A percentile compares a stretch with the other conserved stretches of the same genome.
These are phyloP conservation scores for Solanum pinnatisectum DNA, from an alignment of 257 asterid genomes.

Conservation along the genomic window DNA sequence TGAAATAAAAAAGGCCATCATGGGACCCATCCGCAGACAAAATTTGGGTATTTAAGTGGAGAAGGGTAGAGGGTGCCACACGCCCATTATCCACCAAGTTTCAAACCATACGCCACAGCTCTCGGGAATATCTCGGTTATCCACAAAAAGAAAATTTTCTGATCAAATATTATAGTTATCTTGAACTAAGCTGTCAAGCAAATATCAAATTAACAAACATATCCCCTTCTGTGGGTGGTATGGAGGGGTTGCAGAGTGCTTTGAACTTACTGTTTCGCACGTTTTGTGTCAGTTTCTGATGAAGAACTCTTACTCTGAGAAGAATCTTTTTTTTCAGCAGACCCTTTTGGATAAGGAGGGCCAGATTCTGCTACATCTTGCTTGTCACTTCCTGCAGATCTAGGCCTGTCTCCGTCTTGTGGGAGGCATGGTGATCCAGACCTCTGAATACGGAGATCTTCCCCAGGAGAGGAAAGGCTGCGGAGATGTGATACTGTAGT, in stretches of 20 bases:
- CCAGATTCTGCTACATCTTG: slow-evolving; percentile 42
- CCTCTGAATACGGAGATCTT: slow-evolving; percentile 24
- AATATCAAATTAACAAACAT: neutral
- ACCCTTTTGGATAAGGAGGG: slow-evolving; percentile 40
- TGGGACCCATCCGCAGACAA: neutral
- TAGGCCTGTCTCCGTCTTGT: slow-evolving; percentile 48
- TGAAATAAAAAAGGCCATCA: neutral
- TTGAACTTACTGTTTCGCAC: slow-evolving; percentile 83
- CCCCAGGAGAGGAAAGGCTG: slow-evolving; percentile 47
- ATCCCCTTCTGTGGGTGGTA: neutral
- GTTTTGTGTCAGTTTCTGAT: slow-evolving; percentile 74
- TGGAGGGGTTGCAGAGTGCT: slow-evolving; percentile 1
- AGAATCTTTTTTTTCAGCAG: slow-evolving; percentile 48
- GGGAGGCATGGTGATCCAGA: slow-evolving; percentile 28
- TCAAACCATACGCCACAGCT: neutral
- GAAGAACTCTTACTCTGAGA: slow-evolving; percentile 40
- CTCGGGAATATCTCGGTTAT: neutral
- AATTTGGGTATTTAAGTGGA: neutral
- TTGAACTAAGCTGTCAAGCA: neutral
- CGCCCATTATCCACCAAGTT: neutral
- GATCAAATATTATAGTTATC: neutral
- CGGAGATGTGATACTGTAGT: slow-evolving; percentile 35
- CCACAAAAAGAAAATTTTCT: neutral
- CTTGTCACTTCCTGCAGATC: slow-evolving; percentile 38
- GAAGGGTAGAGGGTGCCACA: neutral